Base-by-base conservation (phyloP, 2,329 filamentous ascomycete species). In the Fusarium torulosum region DNA sequence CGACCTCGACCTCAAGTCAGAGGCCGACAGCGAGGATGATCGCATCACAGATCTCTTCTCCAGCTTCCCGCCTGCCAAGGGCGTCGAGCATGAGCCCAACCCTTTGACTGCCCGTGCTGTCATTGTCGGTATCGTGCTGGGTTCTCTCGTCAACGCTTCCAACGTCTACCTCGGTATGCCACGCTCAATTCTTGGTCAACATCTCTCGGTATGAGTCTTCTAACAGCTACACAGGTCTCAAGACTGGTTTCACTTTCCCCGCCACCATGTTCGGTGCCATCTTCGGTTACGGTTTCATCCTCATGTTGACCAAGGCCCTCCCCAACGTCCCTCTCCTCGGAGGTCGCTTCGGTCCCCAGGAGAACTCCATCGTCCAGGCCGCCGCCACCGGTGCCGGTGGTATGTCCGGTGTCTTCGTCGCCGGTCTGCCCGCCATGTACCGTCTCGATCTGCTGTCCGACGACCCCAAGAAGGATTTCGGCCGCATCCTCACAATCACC, bases 321-420 rank as follows among this genome's bases (percentile, higher is more conserved):
- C 81, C 82, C 13, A 79, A 78, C 40, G 77, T 87, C 50, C 85
- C 85, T 4, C 78, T 84, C 41, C 76, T 89, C 10, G 86, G 86
- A 21, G 83, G 82, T 4, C 75, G 75, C 29, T 88, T 89, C 62
- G 87, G 87, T 3, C 86, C 87, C 11, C 85, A 86, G 69, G 87
- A 89, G 74, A 89, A 89, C 79, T 86, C 84, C 70, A 88, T 88
- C 70, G 80, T 88, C 55, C 86, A 89, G 72, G 86, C 87, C 4
- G 78, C 85, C 47, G 87, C 87, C 6, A 87, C 85, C 4, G 86
- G 86, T 44, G 84, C 87, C 14, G 87, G 86, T 62, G 86, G 86
- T 61, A 79, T 89, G 61, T 81, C 83, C 21, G 82, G 80, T 63
- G 81, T 88, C 65, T 89, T 89, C 71, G 81, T 88, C 21, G 86